Conservation (phyloP, 2,329 filamentous ascomycete genomes). For the Cercospora zeina region DNA sequence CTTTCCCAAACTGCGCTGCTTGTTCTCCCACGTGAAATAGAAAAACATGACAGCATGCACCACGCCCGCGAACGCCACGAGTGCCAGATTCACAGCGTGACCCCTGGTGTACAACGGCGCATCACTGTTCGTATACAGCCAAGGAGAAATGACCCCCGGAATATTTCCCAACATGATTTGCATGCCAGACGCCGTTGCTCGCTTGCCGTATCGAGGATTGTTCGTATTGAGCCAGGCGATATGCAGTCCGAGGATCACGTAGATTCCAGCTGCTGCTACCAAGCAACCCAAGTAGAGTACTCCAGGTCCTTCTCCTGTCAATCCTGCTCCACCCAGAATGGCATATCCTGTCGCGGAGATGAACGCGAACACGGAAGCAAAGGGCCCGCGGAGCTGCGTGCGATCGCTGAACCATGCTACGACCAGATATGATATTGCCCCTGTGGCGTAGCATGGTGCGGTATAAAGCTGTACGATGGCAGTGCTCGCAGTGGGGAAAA, state of each 20-base stretch:
- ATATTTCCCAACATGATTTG: slow-evolving; percentile 70
- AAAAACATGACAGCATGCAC: slow-evolving; percentile 43
- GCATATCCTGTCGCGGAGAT: slow-evolving; percentile 43
- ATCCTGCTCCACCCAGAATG: slow-evolving; percentile 61
- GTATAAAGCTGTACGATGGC: slow-evolving; percentile 73
- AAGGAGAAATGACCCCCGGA: slow-evolving; percentile 44
- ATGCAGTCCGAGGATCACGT: slow-evolving; percentile 58
- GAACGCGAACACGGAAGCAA: slow-evolving; percentile 61
- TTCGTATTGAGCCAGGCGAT: slow-evolving; percentile 60
- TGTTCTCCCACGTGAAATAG: slow-evolving; percentile 44
- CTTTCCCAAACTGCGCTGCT: slow-evolving; percentile 42
- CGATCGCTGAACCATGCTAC: slow-evolving; percentile 68
- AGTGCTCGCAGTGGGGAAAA: slow-evolving; percentile 61
- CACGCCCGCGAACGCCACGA: slow-evolving; percentile 49
- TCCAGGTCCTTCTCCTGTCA: slow-evolving; percentile 46
- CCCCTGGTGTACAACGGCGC: slow-evolving; percentile 53
- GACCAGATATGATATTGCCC: slow-evolving; percentile 67
- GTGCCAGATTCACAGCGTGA: slow-evolving; percentile 47
- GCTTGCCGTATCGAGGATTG: slow-evolving; percentile 71
- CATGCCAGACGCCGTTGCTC: slow-evolving; percentile 69
- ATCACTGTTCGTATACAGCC: slow-evolving; percentile 53
- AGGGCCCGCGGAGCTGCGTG: slow-evolving; percentile 65
- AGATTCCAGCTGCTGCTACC: slow-evolving; percentile 70
- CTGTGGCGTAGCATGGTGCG: slow-evolving; percentile 73
- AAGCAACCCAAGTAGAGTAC: slow-evolving; percentile 76